Conservation (phyloP, 805 yeast genomes). For the Starmerella bacillaris region DNA sequence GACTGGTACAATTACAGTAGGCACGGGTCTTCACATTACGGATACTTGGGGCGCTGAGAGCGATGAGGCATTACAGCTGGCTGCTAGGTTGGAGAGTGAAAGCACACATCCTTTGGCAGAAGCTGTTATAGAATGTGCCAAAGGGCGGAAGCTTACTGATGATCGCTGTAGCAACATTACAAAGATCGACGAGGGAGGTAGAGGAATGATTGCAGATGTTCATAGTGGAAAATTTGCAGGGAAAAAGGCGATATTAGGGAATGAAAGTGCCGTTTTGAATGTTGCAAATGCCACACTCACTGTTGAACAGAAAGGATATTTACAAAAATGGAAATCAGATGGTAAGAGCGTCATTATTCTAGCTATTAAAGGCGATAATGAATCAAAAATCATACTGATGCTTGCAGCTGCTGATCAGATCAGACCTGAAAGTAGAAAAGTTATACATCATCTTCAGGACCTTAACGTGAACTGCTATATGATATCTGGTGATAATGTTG, state of each 20-base stretch:
- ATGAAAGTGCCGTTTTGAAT: slow-evolving; percentile 35
- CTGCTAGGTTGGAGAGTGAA: slow-evolving; percentile 31
- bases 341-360: slow-evolving; percentile 48
- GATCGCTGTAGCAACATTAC: slow-evolving; percentile 10
- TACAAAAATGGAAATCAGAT: slow-evolving; percentile 39
- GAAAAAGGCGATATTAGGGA: slow-evolving; percentile 30
- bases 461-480: slow-evolving; percentile 44
- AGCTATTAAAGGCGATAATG: slow-evolving; percentile 25
- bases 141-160: slow-evolving; percentile 8
- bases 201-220: slow-evolving; percentile 14
- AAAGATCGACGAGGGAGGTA: slow-evolving; percentile 12
- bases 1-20: slow-evolving; percentile 56
- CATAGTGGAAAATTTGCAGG: slow-evolving; percentile 8
- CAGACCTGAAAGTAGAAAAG: slow-evolving; percentile 36
- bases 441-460: slow-evolving; percentile 28
- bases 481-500: slow-evolving; percentile 57
- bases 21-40: slow-evolving; percentile 42
- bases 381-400: slow-evolving; percentile 23
- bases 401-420: slow-evolving; percentile 38
- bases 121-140: slow-evolving; percentile 33
- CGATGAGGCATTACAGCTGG: slow-evolving; percentile 28
- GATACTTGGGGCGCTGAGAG: slow-evolving; percentile 25
- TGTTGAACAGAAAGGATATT: slow-evolving; percentile 21
- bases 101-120: slow-evolving; percentile 54
- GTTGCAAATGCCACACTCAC: slow-evolving; percentile 26